Evolutionary conservation across 148 eudicot genomes (phyloP), one percentile per base, ranked within the genome.

Genomic region (Dysphania ambrosioides): DNA sequence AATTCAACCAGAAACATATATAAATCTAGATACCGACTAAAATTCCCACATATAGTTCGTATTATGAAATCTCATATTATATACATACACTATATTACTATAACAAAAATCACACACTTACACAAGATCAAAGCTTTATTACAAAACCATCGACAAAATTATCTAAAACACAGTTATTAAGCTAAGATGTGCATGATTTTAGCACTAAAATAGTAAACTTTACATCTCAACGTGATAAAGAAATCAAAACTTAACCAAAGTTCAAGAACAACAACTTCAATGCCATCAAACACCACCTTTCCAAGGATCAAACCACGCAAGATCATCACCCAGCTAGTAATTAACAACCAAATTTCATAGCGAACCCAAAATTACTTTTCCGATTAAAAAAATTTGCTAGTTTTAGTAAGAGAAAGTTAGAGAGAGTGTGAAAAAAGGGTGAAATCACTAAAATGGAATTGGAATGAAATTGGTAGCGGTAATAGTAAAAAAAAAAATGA

Each of bases 211-310:
- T 56, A 64, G 51, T 49, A 23, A 79, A 59, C 4, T 42, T 19
- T 29, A 27, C 4, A 66, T 6, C 19, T 38, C 27, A 10, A n/a
- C 30, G 41, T 23, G 27, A 36, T 35, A 71, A 70, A 38, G n/a
- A n/a, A 30, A 42, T 53, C 72, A 71, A 75, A 80, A 62, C 76
- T 80, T 75, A 31, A 75, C 74, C 82, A 64, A 63, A 40, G 79
- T 42, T 70, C 72, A 62, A 32, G 53, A 47, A 47, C 53, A 44
- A 69, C 4, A 38, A 66, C 74, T 40, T 62, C 40, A 72, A 71
- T 70, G 82, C 67, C 44, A 57, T 49, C 47, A 75, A 70, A 55
- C 74, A 57, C 71, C 76, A 55, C 59, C 58, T 40, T 64, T 75
- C 60, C 62, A 61, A 75, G 70, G 76, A 80, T 75, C 67, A 80